Conservation (phyloP, 345 rosid species). For the Pseudoturritis turrita region DNA sequence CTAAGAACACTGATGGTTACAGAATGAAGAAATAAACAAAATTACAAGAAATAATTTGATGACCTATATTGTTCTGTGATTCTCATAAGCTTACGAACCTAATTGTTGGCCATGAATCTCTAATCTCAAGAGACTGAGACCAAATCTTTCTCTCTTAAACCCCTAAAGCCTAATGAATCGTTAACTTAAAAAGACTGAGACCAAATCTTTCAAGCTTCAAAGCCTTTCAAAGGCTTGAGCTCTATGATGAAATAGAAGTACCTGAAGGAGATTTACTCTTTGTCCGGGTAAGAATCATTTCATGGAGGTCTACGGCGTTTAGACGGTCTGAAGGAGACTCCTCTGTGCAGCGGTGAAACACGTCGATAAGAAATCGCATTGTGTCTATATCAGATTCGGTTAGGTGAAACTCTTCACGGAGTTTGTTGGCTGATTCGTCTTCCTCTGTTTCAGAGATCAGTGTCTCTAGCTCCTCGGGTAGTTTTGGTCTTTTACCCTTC, state of each 20-base stretch:
- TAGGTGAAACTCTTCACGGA: slow-evolving; percentile 32
- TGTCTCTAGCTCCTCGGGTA: slow-evolving; percentile 55
- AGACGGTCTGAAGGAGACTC: slow-evolving; percentile 67
- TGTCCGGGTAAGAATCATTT: slow-evolving; percentile 36
- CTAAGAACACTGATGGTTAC: slow-evolving; percentile 1
- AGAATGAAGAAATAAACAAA: slow-evolving; percentile 1
- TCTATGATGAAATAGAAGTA: neutral
- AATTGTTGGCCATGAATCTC: slow-evolving; percentile 1
- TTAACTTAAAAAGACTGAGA: neutral
- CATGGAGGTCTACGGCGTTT: slow-evolving; percentile 52
- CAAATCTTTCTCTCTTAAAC: neutral
- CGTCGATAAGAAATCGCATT: slow-evolving; percentile 59
- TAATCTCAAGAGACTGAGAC: neutral
- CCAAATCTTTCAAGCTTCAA: slow-evolving; percentile 12
- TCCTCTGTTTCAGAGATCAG: slow-evolving; percentile 33
- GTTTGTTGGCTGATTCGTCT: slow-evolving; percentile 26
- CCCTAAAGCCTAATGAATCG: slow-evolving; percentile 1
- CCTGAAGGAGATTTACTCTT: slow-evolving; percentile 4
- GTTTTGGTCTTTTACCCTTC: slow-evolving; percentile 70
- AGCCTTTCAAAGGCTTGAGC: slow-evolving; percentile 1
- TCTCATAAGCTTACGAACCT: slow-evolving; percentile 16
- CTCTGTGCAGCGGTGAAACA: slow-evolving; percentile 65
- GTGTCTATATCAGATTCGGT: slow-evolving; percentile 44
- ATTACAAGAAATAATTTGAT: slow-evolving; percentile 2
- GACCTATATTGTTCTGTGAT: slow-evolving; percentile 18